A percentile compares a stretch with the other conserved stretches of the same genome.
These are phyloP conservation scores for Aegilops speltoides DNA, from an alignment of 176 grass and related monocot species.

Conservation along the genomic window DNA sequence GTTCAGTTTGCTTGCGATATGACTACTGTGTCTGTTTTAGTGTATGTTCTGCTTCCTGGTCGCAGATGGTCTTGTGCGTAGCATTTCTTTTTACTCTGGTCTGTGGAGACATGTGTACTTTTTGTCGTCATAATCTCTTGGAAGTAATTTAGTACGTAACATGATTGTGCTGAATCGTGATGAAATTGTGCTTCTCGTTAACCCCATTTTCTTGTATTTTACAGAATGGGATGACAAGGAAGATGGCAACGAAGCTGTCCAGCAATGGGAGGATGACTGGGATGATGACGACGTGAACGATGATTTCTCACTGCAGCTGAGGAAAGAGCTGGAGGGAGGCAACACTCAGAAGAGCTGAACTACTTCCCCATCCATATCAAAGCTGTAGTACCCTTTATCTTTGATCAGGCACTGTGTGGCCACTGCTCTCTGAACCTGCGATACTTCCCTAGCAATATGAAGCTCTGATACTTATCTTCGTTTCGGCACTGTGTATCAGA, in stretches of 20 bases:
- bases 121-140: neutral
- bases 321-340: constrained; percentile 73
- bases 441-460: neutral
- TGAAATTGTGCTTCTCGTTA: neutral
- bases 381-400: neutral
- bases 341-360: constrained; percentile 64
- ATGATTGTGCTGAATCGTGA: neutral
- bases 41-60: neutral
- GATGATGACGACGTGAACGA: constrained; percentile 83
- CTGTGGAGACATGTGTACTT: neutral
- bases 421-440: constrained; percentile 17
- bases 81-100: neutral
- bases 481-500: neutral
- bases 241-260: constrained; percentile 66
- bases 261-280: constrained; percentile 96
- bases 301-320: constrained; percentile 84
- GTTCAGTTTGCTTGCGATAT: neutral
- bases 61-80: neutral
- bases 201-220: neutral
- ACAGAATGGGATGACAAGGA: constrained; percentile 93
- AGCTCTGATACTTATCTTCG: too few relatives aligned
- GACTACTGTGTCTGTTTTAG: neutral
- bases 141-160: neutral
- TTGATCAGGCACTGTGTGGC: neutral
- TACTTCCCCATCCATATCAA: neutral